phyloP scores from a whole-genome alignment of 257 asterid species.

The Capsicum pubescens region DNA sequence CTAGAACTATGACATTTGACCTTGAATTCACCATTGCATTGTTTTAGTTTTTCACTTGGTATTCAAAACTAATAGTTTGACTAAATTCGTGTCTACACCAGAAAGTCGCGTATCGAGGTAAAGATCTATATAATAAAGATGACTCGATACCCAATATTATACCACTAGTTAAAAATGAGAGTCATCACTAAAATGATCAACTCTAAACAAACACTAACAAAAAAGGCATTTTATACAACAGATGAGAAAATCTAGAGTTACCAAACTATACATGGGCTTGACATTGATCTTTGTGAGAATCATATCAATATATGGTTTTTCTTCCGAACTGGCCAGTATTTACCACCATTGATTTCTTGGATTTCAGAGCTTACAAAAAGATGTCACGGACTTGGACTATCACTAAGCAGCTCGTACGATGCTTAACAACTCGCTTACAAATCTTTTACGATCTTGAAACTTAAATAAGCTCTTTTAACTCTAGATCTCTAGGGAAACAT shows the following conservation, averaged over 20 bases:
- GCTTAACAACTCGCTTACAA: too few relatives aligned
- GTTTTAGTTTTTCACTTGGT: background rate
- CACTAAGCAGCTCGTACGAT: too few relatives aligned
- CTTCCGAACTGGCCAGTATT: conserved; percentile 25
- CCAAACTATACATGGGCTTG: conserved; percentile 18
- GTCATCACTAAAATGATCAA: background rate
- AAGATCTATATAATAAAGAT: background rate
- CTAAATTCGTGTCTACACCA: background rate
- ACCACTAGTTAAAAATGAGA: background rate
- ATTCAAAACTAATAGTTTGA: background rate
- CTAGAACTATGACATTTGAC: too few relatives aligned
- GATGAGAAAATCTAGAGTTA: conserved; percentile 6
- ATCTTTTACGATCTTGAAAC: too few relatives aligned
- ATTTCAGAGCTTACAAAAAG: background rate
- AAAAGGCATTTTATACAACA: background rate
- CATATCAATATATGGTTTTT: background rate
- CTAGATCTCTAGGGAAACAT: too few relatives aligned
- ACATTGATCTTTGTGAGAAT: conserved; percentile 30
- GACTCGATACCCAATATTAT: background rate
- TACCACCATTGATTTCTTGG: conserved; percentile 20
- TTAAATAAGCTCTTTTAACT: too few relatives aligned
- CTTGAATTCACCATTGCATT: too few relatives aligned
- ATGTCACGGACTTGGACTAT: too few relatives aligned
- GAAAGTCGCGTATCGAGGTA: background rate
- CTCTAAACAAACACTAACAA: background rate